Evolutionary conservation across 768 basidiomycete species (phyloP).

Genomic region (Trametes cubensis): DNA sequence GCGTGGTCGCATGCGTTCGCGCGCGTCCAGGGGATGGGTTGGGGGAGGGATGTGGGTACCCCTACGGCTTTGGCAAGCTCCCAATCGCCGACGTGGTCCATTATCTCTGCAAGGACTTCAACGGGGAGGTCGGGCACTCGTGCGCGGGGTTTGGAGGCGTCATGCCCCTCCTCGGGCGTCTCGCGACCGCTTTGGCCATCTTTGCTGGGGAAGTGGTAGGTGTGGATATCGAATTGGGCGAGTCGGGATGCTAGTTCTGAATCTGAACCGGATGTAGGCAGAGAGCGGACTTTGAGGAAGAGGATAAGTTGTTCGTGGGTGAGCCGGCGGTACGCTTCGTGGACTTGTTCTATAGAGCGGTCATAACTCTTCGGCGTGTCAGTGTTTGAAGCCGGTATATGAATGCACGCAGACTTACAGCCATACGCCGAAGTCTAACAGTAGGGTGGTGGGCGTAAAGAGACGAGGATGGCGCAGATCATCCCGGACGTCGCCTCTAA

Average conservation of each 20-base stretch:
- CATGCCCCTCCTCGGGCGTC: constrained; percentile 1
- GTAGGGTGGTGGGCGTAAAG: background rate
- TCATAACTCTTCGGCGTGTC: constrained; percentile 26
- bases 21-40: constrained; percentile 70
- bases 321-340: constrained; percentile 70
- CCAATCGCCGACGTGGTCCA: constrained; percentile 84
- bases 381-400: background rate
- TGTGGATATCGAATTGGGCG: constrained; percentile 73
- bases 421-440: constrained; percentile 23
- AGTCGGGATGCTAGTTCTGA: constrained; percentile 70
- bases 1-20: constrained; percentile 72
- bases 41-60: constrained; percentile 66
- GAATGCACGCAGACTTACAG: constrained; percentile 15
- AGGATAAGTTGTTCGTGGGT: constrained; percentile 69
- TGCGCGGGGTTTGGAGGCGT: constrained; percentile 30
- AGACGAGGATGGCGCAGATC: background rate
- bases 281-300: constrained; percentile 71
- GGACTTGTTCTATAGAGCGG: constrained; percentile 46
- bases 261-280: constrained; percentile 66
- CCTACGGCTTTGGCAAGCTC: constrained; percentile 79
- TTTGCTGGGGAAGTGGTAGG: constrained; percentile 56
- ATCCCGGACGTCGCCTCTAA: background rate
- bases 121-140: constrained; percentile 65
- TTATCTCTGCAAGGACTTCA: constrained; percentile 75
- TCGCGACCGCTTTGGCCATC: constrained; percentile 6